A percentile compares a stretch with the other conserved stretches of the same genome.
Conservation (phyloP, 2,329 filamentous ascomycete species). For the Aspergillus hortae region DNA sequence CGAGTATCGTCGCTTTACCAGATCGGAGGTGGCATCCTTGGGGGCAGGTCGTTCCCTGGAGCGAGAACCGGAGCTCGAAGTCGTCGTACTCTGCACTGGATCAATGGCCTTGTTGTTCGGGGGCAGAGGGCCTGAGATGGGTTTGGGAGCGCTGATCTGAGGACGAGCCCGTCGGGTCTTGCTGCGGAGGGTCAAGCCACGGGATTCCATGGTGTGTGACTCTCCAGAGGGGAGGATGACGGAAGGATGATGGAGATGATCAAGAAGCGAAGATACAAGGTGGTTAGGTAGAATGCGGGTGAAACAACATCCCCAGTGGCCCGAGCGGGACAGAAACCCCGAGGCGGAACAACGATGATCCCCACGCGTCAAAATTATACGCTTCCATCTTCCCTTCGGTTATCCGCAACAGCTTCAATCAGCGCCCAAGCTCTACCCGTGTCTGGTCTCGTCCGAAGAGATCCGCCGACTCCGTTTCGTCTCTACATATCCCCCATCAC, state of each 20-base stretch:
- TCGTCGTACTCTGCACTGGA: conserved; percentile 23
- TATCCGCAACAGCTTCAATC: neutral
- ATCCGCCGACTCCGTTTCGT: too few relatives aligned
- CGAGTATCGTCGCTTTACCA: conserved; percentile 93
- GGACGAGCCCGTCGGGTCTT: conserved; percentile 52
- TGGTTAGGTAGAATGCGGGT: conserved; percentile 2
- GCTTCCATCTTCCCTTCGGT: conserved; percentile 1
- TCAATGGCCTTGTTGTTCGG: conserved; percentile 35
- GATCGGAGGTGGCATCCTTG: conserved; percentile 62
- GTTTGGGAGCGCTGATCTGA: conserved; percentile 59
- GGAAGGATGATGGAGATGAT: conserved; percentile 1
- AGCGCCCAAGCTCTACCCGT: neutral
- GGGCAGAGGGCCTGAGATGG: conserved; percentile 46
- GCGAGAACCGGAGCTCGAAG: conserved; percentile 28
- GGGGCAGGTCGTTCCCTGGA: conserved; percentile 42
- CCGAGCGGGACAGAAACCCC: conserved; percentile 30
- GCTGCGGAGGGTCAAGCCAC: conserved; percentile 61
- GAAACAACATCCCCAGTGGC: conserved; percentile 7
- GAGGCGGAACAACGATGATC: conserved; percentile 37
- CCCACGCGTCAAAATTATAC: conserved; percentile 30
- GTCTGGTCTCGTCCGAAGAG: neutral
- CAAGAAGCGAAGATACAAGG: conserved; percentile 6
- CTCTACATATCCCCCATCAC: neutral
- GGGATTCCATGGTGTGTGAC: conserved; percentile 46
- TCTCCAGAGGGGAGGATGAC: neutral